phyloP scores from a whole-genome alignment of 805 yeast genomes.

The Monosporozyma aquatica region DNA sequence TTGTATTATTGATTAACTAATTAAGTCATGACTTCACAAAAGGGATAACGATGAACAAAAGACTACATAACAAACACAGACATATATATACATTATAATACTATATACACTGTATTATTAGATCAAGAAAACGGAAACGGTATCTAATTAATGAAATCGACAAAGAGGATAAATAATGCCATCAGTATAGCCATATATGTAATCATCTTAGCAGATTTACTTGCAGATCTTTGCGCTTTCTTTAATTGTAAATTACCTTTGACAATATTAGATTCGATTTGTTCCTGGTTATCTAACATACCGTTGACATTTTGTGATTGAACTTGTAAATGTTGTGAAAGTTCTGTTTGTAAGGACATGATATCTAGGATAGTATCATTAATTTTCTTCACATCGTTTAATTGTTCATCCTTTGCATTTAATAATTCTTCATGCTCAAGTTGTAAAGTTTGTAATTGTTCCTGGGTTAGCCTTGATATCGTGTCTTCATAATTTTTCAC shows the following conservation, averaged over 20 bases:
- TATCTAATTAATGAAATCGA: slow-evolving; percentile 43
- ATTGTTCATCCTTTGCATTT: slow-evolving; percentile 48
- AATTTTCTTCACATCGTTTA: slow-evolving; percentile 49
- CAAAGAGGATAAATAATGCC: slow-evolving; percentile 46
- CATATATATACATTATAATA: no score
- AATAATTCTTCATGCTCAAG: slow-evolving; percentile 50
- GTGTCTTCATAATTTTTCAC: slow-evolving; percentile 32
- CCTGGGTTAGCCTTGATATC: slow-evolving; percentile 33
- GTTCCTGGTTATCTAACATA: slow-evolving; percentile 57
- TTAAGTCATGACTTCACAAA: no score
- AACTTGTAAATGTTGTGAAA: slow-evolving; percentile 58
- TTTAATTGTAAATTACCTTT: slow-evolving; percentile 64
- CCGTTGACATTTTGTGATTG: slow-evolving; percentile 64
- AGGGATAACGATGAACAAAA: no score
- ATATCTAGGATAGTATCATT: slow-evolving; percentile 63
- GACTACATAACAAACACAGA: no score
- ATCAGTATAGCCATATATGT: slow-evolving; percentile 46
- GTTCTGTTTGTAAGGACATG: slow-evolving; percentile 62
- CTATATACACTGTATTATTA: background rate
- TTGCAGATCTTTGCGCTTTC: slow-evolving; percentile 59
- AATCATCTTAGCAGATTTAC: slow-evolving; percentile 49
- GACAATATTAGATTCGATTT: slow-evolving; percentile 52
- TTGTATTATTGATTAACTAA: background rate
- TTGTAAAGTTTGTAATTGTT: slow-evolving; percentile 49
- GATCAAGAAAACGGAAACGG: no score